Percentiles rank a stretch among this genome's conserved stretches.
These are phyloP conservation scores for Cutaneotrichosporon arboriforme DNA, from an alignment of 1,284 basidiomycete species.

Conservation along the genomic window DNA sequence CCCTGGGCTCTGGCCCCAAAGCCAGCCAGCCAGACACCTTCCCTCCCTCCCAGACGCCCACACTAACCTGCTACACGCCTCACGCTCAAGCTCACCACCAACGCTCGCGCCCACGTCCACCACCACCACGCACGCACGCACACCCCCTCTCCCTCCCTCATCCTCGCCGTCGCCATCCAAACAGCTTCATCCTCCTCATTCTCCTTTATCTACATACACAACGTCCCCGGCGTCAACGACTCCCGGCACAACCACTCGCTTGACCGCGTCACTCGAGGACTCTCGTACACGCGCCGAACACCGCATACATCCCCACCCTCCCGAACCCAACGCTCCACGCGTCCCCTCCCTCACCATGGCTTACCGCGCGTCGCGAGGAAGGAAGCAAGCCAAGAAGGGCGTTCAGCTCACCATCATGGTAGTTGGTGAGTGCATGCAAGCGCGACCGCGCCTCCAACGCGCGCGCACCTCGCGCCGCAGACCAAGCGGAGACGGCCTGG, in stretches of 20 bases:
- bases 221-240: not conserved
- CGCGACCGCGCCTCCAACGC: too few species aligned
- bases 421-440: conserved; percentile 71
- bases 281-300: conserved; percentile 10
- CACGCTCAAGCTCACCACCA: not conserved
- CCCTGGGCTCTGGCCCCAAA: too few species aligned
- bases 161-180: not conserved
- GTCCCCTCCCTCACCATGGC: conserved; percentile 23
- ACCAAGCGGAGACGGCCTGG: too few species aligned
- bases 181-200: not conserved
- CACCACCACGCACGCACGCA: not conserved
- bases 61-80: not conserved
- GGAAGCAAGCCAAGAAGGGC: conserved; percentile 93
- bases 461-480: too few species aligned
- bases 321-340: not conserved
- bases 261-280: not conserved
- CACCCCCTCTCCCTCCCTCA: not conserved
- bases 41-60: not conserved
- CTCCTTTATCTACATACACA: not conserved
- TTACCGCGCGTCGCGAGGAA: conserved; percentile 70
- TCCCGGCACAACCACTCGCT: not conserved
- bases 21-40: too few species aligned
- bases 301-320: not conserved
- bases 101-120: not conserved
- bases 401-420: conserved; percentile 95